Evolutionary conservation across 192 early-diverging fungal species (phyloP), one percentile per base, ranked within the genome.

Genomic region (Coemansia sp.): DNA sequence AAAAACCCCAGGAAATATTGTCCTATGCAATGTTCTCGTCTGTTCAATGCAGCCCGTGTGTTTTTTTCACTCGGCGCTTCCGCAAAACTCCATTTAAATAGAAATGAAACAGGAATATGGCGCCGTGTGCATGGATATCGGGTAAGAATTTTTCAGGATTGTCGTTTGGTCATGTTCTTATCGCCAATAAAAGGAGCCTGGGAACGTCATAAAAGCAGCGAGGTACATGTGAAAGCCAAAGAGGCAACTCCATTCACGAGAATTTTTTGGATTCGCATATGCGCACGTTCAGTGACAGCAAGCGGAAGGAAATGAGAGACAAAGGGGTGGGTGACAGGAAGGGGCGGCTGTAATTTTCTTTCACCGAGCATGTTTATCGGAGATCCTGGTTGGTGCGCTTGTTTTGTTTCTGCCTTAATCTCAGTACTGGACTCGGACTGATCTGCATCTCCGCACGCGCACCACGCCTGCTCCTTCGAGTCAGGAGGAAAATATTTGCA

Each of bases 171-270:
- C 40, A 44, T 44, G 40, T n/a, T 44, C 40, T 44, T 44, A 44
- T 44, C 40, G 40, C 40, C 40, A n/a, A 15, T 15, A 44, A 23
- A 51, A 51, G 20, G 20, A 23, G 50, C 50, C 17, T 52, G 20
- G 50, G 50, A 52, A 52, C 50, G 40, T 44, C 15, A 21, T 23
- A 23, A 20, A 25, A 20, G 22, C 5, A 23, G 23, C 7, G 50
- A 22, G 50, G 50, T 52, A 52, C 50, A 52, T 26, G 50, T 52
- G 50, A 52, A 52, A 52, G 50, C 17, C 50, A 25, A 21, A 22
- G 20, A 52, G 20, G 21, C 40, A 42, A n/a, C 40, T n/a, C 11
- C 10, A 42, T 11, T 8, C 40, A 42, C 5, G 40, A 4, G 40
- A 31, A 31, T 4, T 15, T 42, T 42, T 42, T 42, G 40, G 50